A percentile compares a stretch with the other conserved stretches of the same genome.
These are phyloP conservation scores for Cordyceps cicadae DNA, from an alignment of 2,329 filamentous ascomycete species.

Conservation along the genomic window DNA sequence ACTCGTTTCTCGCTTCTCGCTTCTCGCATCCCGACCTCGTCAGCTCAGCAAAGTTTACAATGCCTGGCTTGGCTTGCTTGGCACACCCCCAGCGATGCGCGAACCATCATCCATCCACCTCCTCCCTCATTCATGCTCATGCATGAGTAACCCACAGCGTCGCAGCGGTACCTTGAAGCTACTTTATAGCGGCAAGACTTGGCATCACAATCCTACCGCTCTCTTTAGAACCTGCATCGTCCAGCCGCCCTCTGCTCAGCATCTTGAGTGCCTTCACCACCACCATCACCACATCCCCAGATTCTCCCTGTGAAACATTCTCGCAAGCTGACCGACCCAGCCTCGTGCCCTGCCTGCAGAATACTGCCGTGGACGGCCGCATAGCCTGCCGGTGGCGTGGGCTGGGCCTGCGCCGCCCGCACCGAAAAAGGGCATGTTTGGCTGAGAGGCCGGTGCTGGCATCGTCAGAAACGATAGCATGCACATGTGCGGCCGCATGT, in stretches of 20 bases:
- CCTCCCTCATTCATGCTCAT: no score
- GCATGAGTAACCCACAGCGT: constrained; percentile 1
- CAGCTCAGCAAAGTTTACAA: not conserved
- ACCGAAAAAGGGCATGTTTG: not conserved
- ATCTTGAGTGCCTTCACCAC: not conserved
- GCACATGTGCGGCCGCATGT: not conserved
- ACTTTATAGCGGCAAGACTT: not conserved
- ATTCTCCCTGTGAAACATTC: not conserved
- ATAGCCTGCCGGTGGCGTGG: not conserved
- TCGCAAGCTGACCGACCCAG: not conserved
- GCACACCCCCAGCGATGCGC: not conserved
- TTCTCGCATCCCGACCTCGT: not conserved
- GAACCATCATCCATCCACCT: not conserved
- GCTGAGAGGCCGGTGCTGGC: not conserved
- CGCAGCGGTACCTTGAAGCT: not conserved
- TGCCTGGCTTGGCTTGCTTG: not conserved
- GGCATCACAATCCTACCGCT: not conserved
- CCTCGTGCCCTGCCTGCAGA: not conserved
- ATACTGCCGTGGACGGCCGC: not conserved
- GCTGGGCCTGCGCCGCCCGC: not conserved
- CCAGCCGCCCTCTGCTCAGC: not conserved
- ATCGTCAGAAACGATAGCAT: not conserved
- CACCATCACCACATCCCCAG: not conserved
- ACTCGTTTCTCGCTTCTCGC: not conserved
- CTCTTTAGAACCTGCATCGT: not conserved